Evolutionary conservation across 768 basidiomycete species (phyloP).

Genomic region (Leccinum subgranulosum): DNA sequence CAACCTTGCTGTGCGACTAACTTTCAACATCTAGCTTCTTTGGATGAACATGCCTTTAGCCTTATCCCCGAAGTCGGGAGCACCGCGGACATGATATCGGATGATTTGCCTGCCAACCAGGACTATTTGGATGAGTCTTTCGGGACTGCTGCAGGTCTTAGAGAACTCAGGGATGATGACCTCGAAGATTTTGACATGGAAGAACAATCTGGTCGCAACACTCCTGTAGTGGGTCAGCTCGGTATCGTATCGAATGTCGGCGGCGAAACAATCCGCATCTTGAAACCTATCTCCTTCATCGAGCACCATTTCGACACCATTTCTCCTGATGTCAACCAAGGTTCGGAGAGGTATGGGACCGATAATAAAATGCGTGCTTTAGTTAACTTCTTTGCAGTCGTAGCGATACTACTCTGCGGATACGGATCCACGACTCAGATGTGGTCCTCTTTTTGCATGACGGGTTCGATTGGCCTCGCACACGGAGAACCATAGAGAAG

Average conservation of each 20-base stretch:
- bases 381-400: slow-evolving; percentile 29
- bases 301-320: slow-evolving; percentile 75
- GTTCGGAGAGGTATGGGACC: slow-evolving; percentile 43
- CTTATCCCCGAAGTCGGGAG: slow-evolving; percentile 71
- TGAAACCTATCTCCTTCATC: slow-evolving; percentile 60
- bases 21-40: slow-evolving; percentile 45
- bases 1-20: background rate
- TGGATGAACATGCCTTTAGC: slow-evolving; percentile 83
- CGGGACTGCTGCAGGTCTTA: slow-evolving; percentile 71
- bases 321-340: slow-evolving; percentile 50
- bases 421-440: slow-evolving; percentile 60
- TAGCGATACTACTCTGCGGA: slow-evolving; percentile 46
- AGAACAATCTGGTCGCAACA: slow-evolving; percentile 12
- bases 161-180: slow-evolving; percentile 70
- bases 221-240: slow-evolving; percentile 29
- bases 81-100: slow-evolving; percentile 83
- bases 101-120: slow-evolving; percentile 85
- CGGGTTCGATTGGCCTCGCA: slow-evolving; percentile 91
- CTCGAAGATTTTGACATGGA: slow-evolving; percentile 58
- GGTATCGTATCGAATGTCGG: slow-evolving; percentile 60
- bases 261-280: slow-evolving; percentile 83
- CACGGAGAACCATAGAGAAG: slow-evolving; percentile 82
- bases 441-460: slow-evolving; percentile 77
- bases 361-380: background rate
- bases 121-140: slow-evolving; percentile 88